Evolutionary conservation across 345 rosid species (phyloP).

Genomic region (Pelargonium nanum): DNA sequence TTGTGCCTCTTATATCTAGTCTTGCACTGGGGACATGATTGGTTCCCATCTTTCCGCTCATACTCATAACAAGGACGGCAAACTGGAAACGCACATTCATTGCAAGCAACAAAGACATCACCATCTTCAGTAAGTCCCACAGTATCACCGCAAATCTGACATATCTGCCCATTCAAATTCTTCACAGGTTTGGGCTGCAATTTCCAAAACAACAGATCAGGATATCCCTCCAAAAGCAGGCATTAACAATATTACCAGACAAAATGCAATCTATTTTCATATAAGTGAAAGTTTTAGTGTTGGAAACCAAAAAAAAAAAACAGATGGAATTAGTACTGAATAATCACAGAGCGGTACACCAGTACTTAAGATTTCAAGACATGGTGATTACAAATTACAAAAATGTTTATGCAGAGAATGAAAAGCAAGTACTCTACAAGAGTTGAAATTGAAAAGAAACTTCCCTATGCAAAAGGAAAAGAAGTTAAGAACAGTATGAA

Average conservation of each 20-base stretch:
- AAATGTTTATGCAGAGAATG: neutral
- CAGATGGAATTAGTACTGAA: neutral
- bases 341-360: neutral
- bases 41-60: conserved; percentile 97
- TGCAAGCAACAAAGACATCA: conserved; percentile 91
- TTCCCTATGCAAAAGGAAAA: neutral
- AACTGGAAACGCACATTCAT: conserved; percentile 98
- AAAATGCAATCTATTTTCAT: neutral
- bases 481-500: too few relatives aligned
- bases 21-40: conserved; percentile 98
- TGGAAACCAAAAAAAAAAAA: neutral
- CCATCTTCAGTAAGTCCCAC: conserved; percentile 55
- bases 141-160: conserved; percentile 94
- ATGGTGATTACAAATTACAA: neutral
- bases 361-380: neutral
- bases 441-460: neutral
- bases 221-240: conserved; percentile 8
- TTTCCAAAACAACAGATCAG: conserved; percentile 6
- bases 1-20: conserved; percentile 89
- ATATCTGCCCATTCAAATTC: conserved; percentile 60
- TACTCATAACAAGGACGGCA: conserved; percentile 98
- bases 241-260: neutral
- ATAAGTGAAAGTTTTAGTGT: neutral
- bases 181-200: conserved; percentile 84
- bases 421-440: neutral